Evolutionary conservation across 2,329 filamentous ascomycete species (phyloP), one percentile per base, ranked within the genome.

Genomic region (Botryotinia globosa): DNA sequence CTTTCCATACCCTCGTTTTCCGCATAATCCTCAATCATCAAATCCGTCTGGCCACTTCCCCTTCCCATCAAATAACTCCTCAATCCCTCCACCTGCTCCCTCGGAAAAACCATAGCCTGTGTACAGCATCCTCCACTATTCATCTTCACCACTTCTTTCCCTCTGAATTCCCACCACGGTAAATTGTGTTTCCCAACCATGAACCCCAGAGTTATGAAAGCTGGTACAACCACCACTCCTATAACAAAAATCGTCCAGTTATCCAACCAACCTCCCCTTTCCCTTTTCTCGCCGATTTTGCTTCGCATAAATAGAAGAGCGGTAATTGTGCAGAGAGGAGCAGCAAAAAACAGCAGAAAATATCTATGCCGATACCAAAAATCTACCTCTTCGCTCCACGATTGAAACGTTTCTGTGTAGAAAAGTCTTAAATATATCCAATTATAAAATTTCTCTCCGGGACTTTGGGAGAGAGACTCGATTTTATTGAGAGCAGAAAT

Each of bases 351-450:
- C 62, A 48, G 42, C 9, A 56, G 68, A 69, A 29, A 54, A 45
- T 59, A 71, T 45, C 73, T 75, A 66, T 76, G 66, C 2, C 61
- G 56, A 59, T 75, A 75, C 66, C 66, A 69, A 67, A 73, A 73
- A 61, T 75, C 71, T 20, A 44, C 29, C 10, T 51, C 37, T 44
- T 72, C 48, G n/a, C 67, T 70, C 75, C 76, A 76, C 2, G 51
- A 34, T 16, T 74, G 70, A 29, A 74, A 72, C 2, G 75, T 75
- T 68, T 77, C 76, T 8, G 75, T 73, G 34, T 76, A 77, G 68
- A 77, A 77, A n/a, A 77, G 70, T 18, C 76, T 74, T 22, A 77
- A 61, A 59, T 77, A 76, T 32, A 77, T 56, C 75, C 74, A 77
- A 51, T 73, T 59, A 25, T 39, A 64, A n/a, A 51, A 54, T n/a